Evolutionary conservation across 2,329 filamentous ascomycete genomes (phyloP), one percentile per base, ranked within the genome.

Genomic region (Trichothecium sympodiale): DNA sequence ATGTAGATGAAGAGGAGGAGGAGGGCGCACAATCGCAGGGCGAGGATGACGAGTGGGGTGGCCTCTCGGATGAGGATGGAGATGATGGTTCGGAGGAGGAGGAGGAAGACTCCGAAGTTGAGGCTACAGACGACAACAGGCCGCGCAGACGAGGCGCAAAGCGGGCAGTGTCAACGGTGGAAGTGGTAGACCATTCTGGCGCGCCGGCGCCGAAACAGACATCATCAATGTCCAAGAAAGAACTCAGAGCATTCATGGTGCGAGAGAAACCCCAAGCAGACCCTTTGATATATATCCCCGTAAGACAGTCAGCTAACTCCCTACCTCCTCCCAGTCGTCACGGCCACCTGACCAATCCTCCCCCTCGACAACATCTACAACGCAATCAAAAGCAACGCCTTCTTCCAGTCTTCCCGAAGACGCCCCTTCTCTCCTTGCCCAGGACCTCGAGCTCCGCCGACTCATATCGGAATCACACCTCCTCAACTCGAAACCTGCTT

Each of bases 381-480:
- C 20, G 10, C 20, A 25, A 25, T 6, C 20, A 25, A 25, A 25
- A 25, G 20, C 20, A 25, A 25, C 20, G 6, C 16, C 29, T n/a
- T 8, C 10, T 4, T 7, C 29, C 47, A 26, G 59, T 54, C 43
- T 59, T 35, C 57, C 69, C 40, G 74, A 81, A 50, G 73, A 80
- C 51, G 70, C 71, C 35, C 68, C 68, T 43, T 71, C 71, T 9
- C 82, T 94, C 42, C 70, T 96, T 14, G 87, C 88, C 55, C 88
- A 95, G 57, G 91, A 96, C 56, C 77, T 94, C 36, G 88, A 85
- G 28, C 77, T 98, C 12, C 89, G 95, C 56, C 80, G 87, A 32
- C 77, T 98, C 29, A 76, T 98, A 39, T 73, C 80, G 46, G 91
- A 98, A 67, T 95, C 88, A 0, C 87, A 94, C 59, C 79, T 96